These are phyloP conservation scores for Extremus antarcticus DNA, from an alignment of 495 filamentous ascomycete genomes.

Conservation along the genomic window DNA sequence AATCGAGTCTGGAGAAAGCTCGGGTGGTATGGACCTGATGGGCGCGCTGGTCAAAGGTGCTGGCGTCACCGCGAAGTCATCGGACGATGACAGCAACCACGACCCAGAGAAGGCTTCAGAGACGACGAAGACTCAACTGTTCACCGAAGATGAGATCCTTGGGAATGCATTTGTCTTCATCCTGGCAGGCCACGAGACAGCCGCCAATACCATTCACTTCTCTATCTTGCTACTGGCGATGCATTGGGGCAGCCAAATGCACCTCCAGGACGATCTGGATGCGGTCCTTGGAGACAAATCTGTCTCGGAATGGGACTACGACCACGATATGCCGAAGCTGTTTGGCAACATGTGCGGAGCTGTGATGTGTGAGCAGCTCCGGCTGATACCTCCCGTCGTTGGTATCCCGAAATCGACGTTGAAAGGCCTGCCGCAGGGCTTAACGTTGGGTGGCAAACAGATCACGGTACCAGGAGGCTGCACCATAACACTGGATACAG, in stretches of 20 bases:
- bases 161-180: conserved; percentile 64
- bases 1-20: conserved; percentile 34
- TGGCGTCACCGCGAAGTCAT: conserved; percentile 21
- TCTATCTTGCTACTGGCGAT: conserved; percentile 49
- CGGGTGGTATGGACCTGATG: conserved; percentile 55
- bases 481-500: conserved; percentile 36
- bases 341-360: conserved; percentile 54
- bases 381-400: conserved; percentile 50
- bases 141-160: conserved; percentile 50
- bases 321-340: conserved; percentile 43
- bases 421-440: conserved; percentile 35
- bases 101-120: conserved; percentile 15
- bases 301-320: conserved; percentile 50
- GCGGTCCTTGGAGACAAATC: conserved; percentile 40
- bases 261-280: conserved; percentile 53
- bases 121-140: conserved; percentile 23
- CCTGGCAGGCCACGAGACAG: conserved; percentile 63
- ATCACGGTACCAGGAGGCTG: conserved; percentile 40
- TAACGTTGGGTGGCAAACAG: conserved; percentile 41
- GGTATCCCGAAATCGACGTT: conserved; percentile 49
- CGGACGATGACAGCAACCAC: not conserved
- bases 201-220: conserved; percentile 57
- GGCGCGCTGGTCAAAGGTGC: conserved; percentile 35
- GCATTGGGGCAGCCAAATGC: conserved; percentile 44
- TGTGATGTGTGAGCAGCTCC: conserved; percentile 56